Conservation (phyloP, 176 grass and related monocot species). For the Urochloa ruziziensis region DNA sequence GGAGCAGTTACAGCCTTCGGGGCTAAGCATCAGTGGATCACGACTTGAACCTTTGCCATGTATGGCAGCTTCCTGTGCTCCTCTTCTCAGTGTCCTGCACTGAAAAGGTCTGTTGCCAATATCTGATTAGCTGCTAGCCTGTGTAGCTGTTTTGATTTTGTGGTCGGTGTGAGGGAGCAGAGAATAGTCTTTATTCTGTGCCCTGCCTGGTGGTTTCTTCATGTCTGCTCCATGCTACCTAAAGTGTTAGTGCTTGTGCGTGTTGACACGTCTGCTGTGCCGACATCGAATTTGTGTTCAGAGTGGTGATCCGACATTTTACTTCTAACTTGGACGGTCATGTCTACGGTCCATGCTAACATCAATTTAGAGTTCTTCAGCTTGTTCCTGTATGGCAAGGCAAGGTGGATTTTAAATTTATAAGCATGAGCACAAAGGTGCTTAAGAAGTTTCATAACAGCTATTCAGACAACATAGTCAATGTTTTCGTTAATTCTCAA, state of each 20-base stretch:
- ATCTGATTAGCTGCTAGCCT: background rate
- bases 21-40: conserved; percentile 11
- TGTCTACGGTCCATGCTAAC: too few relatives aligned
- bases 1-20: conserved; percentile 35
- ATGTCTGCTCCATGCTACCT: background rate
- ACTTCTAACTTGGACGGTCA: too few relatives aligned
- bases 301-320: too few relatives aligned
- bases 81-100: conserved; percentile 4
- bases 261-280: background rate
- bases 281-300: too few relatives aligned
- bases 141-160: background rate
- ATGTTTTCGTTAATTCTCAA: too few relatives aligned
- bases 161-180: background rate
- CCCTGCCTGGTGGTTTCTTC: background rate
- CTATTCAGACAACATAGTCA: too few relatives aligned
- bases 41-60: background rate
- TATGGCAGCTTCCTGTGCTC: background rate
- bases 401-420: too few relatives aligned
- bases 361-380: too few relatives aligned
- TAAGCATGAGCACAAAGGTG: too few relatives aligned
- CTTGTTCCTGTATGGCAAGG: too few relatives aligned
- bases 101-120: background rate
- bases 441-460: too few relatives aligned
- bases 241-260: background rate
- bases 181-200: background rate